Evolutionary conservation across 305 asterid genomes (phyloP).

Genomic region (Plantago coronopus): DNA sequence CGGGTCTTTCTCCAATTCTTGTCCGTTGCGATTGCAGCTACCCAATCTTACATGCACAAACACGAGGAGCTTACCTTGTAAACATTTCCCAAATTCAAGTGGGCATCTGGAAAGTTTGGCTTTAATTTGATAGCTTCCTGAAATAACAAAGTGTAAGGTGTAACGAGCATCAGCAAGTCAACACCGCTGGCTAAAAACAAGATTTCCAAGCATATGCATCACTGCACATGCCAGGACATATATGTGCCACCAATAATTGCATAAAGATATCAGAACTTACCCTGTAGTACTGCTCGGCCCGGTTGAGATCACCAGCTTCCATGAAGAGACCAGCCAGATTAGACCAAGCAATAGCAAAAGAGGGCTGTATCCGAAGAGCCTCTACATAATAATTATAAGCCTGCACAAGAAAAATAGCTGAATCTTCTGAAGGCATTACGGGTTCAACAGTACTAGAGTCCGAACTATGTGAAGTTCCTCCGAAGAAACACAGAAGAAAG

Average conservation of each 20-base stretch:
- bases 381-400: conserved; percentile 90
- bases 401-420: conserved; percentile 31
- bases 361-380: conserved; percentile 87
- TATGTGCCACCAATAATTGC: conserved; percentile 1
- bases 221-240: conserved; percentile 7
- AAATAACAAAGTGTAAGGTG: conserved; percentile 21
- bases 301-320: conserved; percentile 89
- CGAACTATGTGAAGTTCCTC: not conserved
- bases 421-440: not conserved
- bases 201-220: conserved; percentile 15
- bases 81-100: conserved; percentile 89
- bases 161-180: conserved; percentile 19
- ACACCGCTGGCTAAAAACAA: conserved; percentile 20
- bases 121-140: conserved; percentile 98
- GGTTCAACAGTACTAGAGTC: not conserved
- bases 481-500: not conserved
- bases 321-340: conserved; percentile 96
- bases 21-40: conserved; percentile 48
- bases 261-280: conserved; percentile 35
- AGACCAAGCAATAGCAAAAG: conserved; percentile 99
- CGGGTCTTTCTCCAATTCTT: conserved; percentile 47
- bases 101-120: conserved; percentile 90
- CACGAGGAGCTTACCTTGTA: conserved; percentile 74
- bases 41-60: conserved; percentile 41
- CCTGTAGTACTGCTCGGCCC: conserved; percentile 96